These are phyloP conservation scores for Cornus florida DNA, from an alignment of 148 eudicot species.

Conservation along the genomic window DNA sequence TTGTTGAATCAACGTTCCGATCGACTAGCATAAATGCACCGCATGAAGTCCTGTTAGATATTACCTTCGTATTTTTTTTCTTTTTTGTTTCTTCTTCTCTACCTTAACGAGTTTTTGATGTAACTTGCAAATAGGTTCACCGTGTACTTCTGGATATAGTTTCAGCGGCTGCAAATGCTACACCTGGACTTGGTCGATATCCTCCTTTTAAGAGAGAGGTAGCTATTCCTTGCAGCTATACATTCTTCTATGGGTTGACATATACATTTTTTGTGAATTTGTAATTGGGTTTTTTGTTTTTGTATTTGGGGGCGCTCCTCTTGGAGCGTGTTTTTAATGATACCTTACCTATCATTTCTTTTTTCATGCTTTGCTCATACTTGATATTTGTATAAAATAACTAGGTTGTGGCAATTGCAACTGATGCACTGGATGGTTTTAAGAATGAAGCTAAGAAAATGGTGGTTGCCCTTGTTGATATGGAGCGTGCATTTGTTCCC, in stretches of 20 bases:
- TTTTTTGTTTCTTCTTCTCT: not conserved
- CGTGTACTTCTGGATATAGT: constrained; percentile 92
- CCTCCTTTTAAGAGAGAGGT: constrained; percentile 99
- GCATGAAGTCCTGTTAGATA: not conserved
- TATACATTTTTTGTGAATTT: too few species aligned
- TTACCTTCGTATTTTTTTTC: not conserved
- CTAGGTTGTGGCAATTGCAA: constrained; percentile 91
- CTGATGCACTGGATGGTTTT: constrained; percentile 82
- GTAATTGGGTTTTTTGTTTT: too few species aligned
- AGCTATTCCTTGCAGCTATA: constrained; percentile 3
- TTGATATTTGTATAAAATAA: constrained; percentile 5
- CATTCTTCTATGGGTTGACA: not conserved
- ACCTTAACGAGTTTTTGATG: not conserved
- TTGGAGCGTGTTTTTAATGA: too few species aligned
- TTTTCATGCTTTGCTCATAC: not conserved
- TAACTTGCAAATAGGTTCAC: constrained; percentile 60
- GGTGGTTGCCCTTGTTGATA: constrained; percentile 96
- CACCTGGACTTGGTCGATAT: constrained; percentile 98
- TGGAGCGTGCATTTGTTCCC: constrained; percentile 99
- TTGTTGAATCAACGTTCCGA: too few species aligned
- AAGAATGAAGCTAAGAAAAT: constrained; percentile 90
- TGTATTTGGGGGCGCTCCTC: too few species aligned
- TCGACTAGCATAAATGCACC: too few species aligned
- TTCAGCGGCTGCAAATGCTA: constrained; percentile 93
- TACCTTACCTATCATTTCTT: too few species aligned